Conservation (phyloP, 2,329 filamentous ascomycete genomes). For the Zarea fungicola region DNA sequence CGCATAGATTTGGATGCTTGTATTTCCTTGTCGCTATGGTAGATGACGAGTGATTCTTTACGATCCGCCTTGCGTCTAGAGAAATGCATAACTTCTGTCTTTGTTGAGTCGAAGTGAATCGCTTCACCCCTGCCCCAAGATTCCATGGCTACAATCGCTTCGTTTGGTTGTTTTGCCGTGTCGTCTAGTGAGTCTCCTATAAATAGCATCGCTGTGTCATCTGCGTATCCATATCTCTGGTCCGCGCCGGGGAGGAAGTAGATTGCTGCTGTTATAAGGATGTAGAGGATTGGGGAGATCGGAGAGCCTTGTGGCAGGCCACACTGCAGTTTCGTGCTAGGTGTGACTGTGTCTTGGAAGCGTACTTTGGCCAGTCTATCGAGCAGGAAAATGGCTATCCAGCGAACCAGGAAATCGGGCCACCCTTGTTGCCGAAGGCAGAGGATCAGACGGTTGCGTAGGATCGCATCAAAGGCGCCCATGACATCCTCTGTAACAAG, state of each 20-base stretch:
- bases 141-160: slow-evolving; percentile 12
- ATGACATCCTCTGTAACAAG: slow-evolving; percentile 3
- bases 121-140: slow-evolving; percentile 2
- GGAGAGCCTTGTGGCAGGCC: slow-evolving; percentile 5
- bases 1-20: background rate
- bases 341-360: background rate
- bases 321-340: background rate
- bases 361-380: background rate
- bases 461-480: slow-evolving; percentile 2
- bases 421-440: background rate
- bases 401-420: background rate
- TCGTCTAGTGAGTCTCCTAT: slow-evolving; percentile 14
- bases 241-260: background rate
- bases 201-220: slow-evolving; percentile 18
- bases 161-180: slow-evolving; percentile 12
- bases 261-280: background rate
- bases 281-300: slow-evolving; percentile 3
- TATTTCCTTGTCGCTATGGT: slow-evolving; percentile 7
- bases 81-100: slow-evolving; percentile 5
- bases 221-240: slow-evolving; percentile 17
- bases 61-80: background rate
- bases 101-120: slow-evolving; percentile 1
- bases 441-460: background rate
- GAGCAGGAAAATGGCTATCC: background rate
- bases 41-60: background rate